Conservation (phyloP, 2,329 filamentous ascomycete genomes). For the Didymellaceae sp. region DNA sequence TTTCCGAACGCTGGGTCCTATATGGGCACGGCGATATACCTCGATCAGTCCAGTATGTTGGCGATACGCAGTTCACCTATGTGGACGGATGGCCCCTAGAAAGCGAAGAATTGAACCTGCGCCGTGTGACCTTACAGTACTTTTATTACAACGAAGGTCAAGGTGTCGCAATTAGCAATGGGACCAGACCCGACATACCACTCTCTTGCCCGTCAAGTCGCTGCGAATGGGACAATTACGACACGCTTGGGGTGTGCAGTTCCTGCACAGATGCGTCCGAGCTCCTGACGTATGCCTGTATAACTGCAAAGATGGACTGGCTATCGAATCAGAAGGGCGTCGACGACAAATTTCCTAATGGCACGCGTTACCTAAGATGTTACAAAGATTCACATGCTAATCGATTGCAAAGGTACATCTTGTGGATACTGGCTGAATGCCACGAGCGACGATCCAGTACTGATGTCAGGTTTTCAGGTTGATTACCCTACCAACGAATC, state of each 20-base stretch:
- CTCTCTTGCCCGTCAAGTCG: conserved; percentile 36
- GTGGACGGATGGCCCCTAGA: too few species aligned
- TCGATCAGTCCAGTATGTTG: not conserved
- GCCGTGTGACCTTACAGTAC: conserved; percentile 3
- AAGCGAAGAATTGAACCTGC: conserved; percentile 13
- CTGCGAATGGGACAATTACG: conserved; percentile 36
- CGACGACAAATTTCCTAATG: conserved; percentile 2
- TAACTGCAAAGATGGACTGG: conserved; percentile 26
- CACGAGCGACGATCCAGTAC: conserved; percentile 16
- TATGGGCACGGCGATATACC: conserved; percentile 13
- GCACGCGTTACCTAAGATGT: too few species aligned
- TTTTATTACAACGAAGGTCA: conserved; percentile 20
- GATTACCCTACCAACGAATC: not conserved
- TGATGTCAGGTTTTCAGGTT: conserved; percentile 30
- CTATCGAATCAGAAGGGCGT: conserved; percentile 12
- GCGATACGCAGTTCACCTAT: too few species aligned
- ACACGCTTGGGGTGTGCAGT: conserved; percentile 37
- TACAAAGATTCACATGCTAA: too few species aligned
- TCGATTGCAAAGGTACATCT: too few species aligned
- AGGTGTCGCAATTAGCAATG: not conserved
- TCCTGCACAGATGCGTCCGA: conserved; percentile 26
- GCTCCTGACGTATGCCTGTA: conserved; percentile 25
- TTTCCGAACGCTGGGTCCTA: conserved; percentile 12
- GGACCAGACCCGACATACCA: conserved; percentile 8
- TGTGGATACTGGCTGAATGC: conserved; percentile 39